Base-by-base conservation (phyloP, 2,329 filamentous ascomycete genomes). In the Ophiostoma australiae region DNA sequence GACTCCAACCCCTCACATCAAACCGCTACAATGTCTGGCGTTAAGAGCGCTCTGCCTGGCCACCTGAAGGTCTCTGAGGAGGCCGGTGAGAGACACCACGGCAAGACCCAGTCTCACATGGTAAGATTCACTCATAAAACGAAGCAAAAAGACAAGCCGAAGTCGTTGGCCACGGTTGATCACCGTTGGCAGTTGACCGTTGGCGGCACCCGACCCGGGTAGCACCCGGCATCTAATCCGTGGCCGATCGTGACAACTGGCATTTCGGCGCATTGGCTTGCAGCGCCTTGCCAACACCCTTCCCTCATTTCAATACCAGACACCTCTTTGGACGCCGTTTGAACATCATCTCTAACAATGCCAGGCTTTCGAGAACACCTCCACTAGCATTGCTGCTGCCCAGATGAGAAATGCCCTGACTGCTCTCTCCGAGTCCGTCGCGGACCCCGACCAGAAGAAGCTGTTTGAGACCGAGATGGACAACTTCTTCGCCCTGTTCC, bases 401-500 rank as follows among this genome's bases (percentile, higher is more conserved):
- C 95, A 99, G 85, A 99, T 99, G 95, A 93, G 95, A 82, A 99
- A 99, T 87, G 87, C 93, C 73, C 87, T 99, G 80, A 98, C 97
- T 81, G 90, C 90, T 81, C 90, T 99, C 74, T 87, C 92, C 77
- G 95, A 99, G 84, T 91, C 90, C 11, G 94, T 97, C 80, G 87
- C 89, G 78, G 93, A 98, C 80, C 86, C 91, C 71, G 84, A 89
- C 74, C 83, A 91, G 80, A 92, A 92, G 83, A 94, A 97, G 92
- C 89, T 96, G 76, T 98, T 98, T 82, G 94, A 98, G 85, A 96
- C 94, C 4, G 94, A 99, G 84, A 98, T 97, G 94, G 95, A 99
- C 88, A 99, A 99, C 89, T 99, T 99, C 87, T 99, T 99, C 80
- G 91, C 93, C 73, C 91, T 99, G 74, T 99, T 99, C 90, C 91